Conservation (phyloP, 345 rosid species). For the Pugionium cornutum region DNA sequence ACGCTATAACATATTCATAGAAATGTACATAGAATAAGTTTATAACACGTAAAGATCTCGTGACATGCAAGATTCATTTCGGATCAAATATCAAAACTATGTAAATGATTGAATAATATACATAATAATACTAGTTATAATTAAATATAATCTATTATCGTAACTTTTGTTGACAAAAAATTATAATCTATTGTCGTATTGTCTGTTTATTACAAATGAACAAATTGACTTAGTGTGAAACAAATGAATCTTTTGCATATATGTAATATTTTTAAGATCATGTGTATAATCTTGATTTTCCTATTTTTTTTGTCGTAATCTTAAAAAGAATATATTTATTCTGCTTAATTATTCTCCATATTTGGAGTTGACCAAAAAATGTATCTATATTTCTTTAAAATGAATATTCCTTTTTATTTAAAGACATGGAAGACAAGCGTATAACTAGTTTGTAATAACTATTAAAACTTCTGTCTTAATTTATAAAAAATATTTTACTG, state of each 20-base stretch:
- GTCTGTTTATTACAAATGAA: no score
- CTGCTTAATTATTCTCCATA: neutral
- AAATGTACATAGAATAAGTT: conserved; percentile 12
- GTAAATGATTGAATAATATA: conserved; percentile 26
- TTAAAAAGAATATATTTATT: neutral
- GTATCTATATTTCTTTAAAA: neutral
- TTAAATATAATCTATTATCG: neutral
- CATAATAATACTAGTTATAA: neutral
- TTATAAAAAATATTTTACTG: neutral
- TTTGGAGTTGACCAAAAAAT: neutral
- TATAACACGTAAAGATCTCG: conserved; percentile 33
- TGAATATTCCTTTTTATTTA: conserved; percentile 1
- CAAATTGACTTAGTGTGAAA: no score
- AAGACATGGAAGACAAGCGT: conserved; percentile 1
- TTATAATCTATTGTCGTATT: neutral
- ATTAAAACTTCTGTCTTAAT: no score
- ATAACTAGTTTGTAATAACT: no score
- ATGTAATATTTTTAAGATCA: no score
- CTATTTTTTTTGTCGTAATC: no score
- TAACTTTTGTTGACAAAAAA: neutral
- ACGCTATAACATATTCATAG: conserved; percentile 17
- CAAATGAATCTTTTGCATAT: no score
- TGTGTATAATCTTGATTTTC: no score
- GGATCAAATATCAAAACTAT: conserved; percentile 3
- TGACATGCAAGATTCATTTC: conserved; percentile 40